Evolutionary conservation across 202 grass and related monocot genomes (phyloP).

Genomic region (Bolboschoenoplectus hybrid): DNA sequence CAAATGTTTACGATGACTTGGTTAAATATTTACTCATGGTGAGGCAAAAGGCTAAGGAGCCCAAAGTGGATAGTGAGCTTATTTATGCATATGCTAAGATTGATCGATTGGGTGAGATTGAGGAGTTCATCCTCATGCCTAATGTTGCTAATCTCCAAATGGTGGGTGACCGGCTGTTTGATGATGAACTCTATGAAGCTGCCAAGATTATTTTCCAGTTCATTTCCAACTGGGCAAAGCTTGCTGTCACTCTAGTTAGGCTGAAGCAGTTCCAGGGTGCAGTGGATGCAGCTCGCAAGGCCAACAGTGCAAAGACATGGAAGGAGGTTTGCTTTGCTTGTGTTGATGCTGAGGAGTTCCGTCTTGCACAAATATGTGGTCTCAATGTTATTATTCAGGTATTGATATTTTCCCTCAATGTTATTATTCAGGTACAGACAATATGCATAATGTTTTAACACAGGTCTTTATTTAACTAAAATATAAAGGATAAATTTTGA

Average conservation of each 20-base stretch:
- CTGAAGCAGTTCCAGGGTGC: conserved; percentile 99
- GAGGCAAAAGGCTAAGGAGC: conserved; percentile 45
- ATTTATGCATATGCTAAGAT: conserved; percentile 52
- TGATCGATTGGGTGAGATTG: conserved; percentile 44
- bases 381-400: conserved; percentile 98
- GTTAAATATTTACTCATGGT: conserved; percentile 49
- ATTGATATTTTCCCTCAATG: conserved; percentile 16
- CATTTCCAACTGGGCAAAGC: conserved; percentile 98
- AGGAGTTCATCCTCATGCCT: conserved; percentile 51
- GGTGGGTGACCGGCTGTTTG: conserved; percentile 86
- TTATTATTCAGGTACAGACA: not conserved
- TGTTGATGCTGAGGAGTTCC: conserved; percentile 98
- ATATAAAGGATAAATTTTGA: not conserved
- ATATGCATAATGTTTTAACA: not conserved
- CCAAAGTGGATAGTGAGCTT: conserved; percentile 46
- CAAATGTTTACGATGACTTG: conserved; percentile 47
- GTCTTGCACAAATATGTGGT: conserved; percentile 93
- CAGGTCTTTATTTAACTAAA: not conserved
- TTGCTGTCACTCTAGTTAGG: conserved; percentile 94
- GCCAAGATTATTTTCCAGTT: conserved; percentile 98
- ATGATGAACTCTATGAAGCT: conserved; percentile 95
- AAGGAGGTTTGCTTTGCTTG: conserved; percentile 99
- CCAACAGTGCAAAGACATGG: conserved; percentile 95
- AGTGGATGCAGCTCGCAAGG: conserved; percentile 97
- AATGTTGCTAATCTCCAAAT: conserved; percentile 81